These are phyloP conservation scores for Hanseniaspora sp. DNA, from an alignment of 1,139 yeast species.

Conservation along the genomic window DNA sequence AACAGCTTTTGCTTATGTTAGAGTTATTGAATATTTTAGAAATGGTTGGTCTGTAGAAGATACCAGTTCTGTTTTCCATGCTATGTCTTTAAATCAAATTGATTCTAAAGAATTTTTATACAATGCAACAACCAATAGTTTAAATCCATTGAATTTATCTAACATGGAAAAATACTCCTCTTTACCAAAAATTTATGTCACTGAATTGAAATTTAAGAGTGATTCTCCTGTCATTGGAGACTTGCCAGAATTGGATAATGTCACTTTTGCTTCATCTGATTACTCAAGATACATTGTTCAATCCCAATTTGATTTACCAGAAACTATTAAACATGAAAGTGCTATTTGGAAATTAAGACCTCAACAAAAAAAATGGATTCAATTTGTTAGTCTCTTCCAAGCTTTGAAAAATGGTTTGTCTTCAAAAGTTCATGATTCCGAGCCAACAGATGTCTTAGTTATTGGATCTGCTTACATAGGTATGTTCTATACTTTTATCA, in stretches of 20 bases:
- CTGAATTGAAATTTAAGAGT: constrained; percentile 24
- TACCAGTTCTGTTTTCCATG: constrained; percentile 19
- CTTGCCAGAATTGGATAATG: constrained; percentile 7
- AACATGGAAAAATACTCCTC: constrained; percentile 16
- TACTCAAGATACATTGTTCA: constrained; percentile 8
- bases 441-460: constrained; percentile 71
- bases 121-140: constrained; percentile 1
- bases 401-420: constrained; percentile 38
- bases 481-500: constrained; percentile 76
- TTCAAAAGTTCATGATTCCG: constrained; percentile 61
- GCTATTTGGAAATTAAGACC: constrained; percentile 52
- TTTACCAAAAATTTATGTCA: constrained; percentile 25
- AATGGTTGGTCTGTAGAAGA: constrained; percentile 26
- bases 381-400: constrained; percentile 51
- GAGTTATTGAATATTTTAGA: constrained; percentile 70
- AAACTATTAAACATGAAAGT: constrained; percentile 34
- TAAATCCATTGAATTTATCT: neutral
- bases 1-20: constrained; percentile 72
- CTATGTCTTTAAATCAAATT: constrained; percentile 4
- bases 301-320: constrained; percentile 18
- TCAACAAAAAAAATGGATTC: constrained; percentile 51
- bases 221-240: neutral
- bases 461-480: constrained; percentile 77
- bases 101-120: constrained; percentile 15
- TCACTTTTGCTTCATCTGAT: constrained; percentile 6